Conservation (phyloP, 2,329 filamentous ascomycete genomes). For the Geoglossum cookeanum region DNA sequence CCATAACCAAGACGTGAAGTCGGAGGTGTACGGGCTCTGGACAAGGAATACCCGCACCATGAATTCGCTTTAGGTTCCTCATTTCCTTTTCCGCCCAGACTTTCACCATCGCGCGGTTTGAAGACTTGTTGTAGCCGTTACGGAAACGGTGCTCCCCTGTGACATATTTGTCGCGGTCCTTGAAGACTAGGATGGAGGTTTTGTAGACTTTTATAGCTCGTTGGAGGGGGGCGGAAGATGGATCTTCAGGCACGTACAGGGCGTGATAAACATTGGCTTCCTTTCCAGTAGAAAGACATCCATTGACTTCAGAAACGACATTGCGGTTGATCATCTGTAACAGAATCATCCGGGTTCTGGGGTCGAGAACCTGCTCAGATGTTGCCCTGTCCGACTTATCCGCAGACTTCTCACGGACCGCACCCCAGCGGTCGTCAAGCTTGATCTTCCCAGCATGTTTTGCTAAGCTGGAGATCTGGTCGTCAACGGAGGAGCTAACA, state of each 20-base stretch:
- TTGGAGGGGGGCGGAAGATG: conserved; percentile 34
- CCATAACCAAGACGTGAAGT: conserved; percentile 91
- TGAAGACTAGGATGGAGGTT: conserved; percentile 93
- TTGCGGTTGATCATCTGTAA: conserved; percentile 91
- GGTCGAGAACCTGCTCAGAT: conserved; percentile 84
- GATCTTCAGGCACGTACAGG: conserved; percentile 37
- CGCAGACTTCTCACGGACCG: conserved; percentile 21
- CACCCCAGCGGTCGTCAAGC: conserved; percentile 41
- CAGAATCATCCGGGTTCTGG: conserved; percentile 84
- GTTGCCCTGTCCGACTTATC: conserved; percentile 77
- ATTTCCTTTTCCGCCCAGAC: conserved; percentile 98
- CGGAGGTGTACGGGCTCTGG: conserved; percentile 79
- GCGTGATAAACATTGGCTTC: conserved; percentile 97
- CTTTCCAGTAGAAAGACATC: conserved; percentile 89
- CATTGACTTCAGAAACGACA: conserved; percentile 77
- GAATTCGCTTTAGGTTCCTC: conserved; percentile 71
- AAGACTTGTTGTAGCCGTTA: conserved; percentile 79
- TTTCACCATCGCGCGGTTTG: conserved; percentile 93
- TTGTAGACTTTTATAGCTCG: conserved; percentile 98
- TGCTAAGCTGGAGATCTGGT: conserved; percentile 69
- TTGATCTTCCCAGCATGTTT: conserved; percentile 74
- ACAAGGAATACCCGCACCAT: conserved; percentile 70
- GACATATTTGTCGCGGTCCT: conserved; percentile 91
- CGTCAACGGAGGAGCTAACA: conserved; percentile 60
- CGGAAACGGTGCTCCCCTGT: conserved; percentile 86